Evolutionary conservation across 495 filamentous ascomycete genomes (phyloP), one percentile per base, ranked within the genome.

Genomic region (Penicillium paxilli): DNA sequence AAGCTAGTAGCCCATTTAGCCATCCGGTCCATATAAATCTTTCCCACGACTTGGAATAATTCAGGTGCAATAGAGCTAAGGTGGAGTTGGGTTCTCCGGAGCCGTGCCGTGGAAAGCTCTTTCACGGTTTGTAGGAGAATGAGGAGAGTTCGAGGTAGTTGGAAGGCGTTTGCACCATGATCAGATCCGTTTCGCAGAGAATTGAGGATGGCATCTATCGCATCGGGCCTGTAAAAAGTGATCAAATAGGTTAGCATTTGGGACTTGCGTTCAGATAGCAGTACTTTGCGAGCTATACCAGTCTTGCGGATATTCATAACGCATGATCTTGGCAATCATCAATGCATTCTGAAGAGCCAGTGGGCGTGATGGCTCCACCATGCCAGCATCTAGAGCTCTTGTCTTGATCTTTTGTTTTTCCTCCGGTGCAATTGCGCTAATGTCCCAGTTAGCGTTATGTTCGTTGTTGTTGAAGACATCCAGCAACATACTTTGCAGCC

Each of bases 291-390:
- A 40, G 38, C 21, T 62, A 40, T 70, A 76, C 90, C 94, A 98
- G 17, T 93, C 89, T 44, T 79, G 73, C 3, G 94, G 94, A 68
- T 88, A 98, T 60, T 97, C 94, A 63, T 89, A 86, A 17, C 94
- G 80, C 38, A 91, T 81, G 26, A 98, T 86, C 69, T 96, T 98
- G 8, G 91, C 87, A 41, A 91, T 77, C 50, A 92, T 84, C 45
- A 98, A 78, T 8, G 93, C 88, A 72, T 95, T 95, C 60, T 96
- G 90, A 30, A 91, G 68, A 19, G 90, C 90, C 7, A 98, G 79
- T 20, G 83, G 80, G 41, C 75, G 80, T 33, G 89, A 84, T 2
- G 84, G 81, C 65, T 98, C 94, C 59, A 82, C 76, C 33, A 92
- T 75, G 10, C 87, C 87, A 46, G 86, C 85, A 53, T 87, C 76